These are phyloP conservation scores for Grosmannia huntii DNA, from an alignment of 2,329 filamentous ascomycete species.

Conservation along the genomic window DNA sequence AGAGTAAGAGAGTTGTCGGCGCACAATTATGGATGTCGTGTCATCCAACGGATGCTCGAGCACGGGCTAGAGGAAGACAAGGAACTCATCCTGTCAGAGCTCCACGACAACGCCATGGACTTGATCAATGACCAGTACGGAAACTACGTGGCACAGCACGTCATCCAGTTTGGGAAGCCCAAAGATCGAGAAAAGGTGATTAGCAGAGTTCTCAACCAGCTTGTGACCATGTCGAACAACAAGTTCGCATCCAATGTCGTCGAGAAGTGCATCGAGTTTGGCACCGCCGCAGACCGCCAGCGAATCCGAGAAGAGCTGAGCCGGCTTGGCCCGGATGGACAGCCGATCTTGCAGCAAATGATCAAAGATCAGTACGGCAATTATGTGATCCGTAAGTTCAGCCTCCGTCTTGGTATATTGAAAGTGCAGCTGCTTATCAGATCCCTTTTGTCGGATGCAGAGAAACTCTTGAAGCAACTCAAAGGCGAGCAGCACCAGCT, in stretches of 20 bases:
- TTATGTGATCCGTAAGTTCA: constrained; percentile 85
- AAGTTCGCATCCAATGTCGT: constrained; percentile 97
- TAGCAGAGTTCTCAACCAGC: constrained; percentile 54
- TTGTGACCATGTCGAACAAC: constrained; percentile 74
- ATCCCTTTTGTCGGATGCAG: constrained; percentile 29
- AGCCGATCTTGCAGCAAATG: constrained; percentile 57
- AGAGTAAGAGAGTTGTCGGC: constrained; percentile 62
- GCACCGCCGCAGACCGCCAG: constrained; percentile 54
- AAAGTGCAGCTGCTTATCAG: neutral
- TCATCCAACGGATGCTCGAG: constrained; percentile 86
- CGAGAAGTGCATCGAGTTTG: constrained; percentile 74
- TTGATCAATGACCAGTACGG: constrained; percentile 83
- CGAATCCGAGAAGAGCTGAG: constrained; percentile 55
- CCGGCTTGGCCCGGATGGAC: constrained; percentile 47
- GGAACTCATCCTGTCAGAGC: constrained; percentile 59
- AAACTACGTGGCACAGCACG: constrained; percentile 92
- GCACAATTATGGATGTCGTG: constrained; percentile 80
- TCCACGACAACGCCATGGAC: constrained; percentile 57
- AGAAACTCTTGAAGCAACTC: constrained; percentile 62
- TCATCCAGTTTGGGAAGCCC: constrained; percentile 65
- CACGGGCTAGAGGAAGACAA: constrained; percentile 62
- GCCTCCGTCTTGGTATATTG: neutral
- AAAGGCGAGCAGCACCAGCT: constrained; percentile 44
- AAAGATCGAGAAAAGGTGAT: constrained; percentile 66
- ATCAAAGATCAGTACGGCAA: constrained; percentile 91